Evolutionary conservation across 2,329 filamentous ascomycete genomes (phyloP).

Genomic region (Colletotrichum costaricense): DNA sequence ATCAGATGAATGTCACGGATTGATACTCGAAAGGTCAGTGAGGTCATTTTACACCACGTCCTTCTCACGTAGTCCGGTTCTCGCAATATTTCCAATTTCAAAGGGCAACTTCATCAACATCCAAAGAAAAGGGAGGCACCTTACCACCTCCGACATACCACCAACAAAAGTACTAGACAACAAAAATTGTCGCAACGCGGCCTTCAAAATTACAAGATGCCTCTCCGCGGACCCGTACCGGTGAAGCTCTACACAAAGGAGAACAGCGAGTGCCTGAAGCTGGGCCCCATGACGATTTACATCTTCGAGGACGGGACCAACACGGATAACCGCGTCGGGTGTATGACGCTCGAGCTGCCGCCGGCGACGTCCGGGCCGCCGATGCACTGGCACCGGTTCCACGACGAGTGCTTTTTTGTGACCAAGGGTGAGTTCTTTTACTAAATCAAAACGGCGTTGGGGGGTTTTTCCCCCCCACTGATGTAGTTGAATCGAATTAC

Average conservation of each 20-base stretch:
- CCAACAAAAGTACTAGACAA: neutral
- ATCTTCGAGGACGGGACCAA: constrained; percentile 48
- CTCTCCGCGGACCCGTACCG: constrained; percentile 44
- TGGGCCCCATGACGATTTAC: constrained; percentile 48
- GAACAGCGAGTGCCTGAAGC: constrained; percentile 43
- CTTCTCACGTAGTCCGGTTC: neutral
- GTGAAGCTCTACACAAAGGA: constrained; percentile 45
- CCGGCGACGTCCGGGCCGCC: constrained; percentile 46
- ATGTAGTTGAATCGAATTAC: neutral
- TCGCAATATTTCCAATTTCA: neutral
- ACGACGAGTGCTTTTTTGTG: constrained; percentile 50
- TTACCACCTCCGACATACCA: neutral
- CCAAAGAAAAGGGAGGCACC: neutral
- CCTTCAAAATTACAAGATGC: constrained; percentile 38
- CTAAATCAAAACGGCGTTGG: neutral
- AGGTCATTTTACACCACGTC: neutral
- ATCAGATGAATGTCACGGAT: neutral
- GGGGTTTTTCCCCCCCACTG: neutral
- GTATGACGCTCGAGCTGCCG: constrained; percentile 45
- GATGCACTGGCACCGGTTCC: constrained; percentile 52
- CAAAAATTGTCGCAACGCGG: neutral
- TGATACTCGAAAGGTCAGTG: neutral
- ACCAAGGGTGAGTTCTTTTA: constrained; percentile 42
- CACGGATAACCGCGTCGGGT: constrained; percentile 48
- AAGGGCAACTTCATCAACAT: neutral